Percentiles rank a stretch among this genome's conserved stretches.
These are phyloP conservation scores for Hordeum marinum DNA, from an alignment of 176 grass and related monocot genomes.

Conservation along the genomic window DNA sequence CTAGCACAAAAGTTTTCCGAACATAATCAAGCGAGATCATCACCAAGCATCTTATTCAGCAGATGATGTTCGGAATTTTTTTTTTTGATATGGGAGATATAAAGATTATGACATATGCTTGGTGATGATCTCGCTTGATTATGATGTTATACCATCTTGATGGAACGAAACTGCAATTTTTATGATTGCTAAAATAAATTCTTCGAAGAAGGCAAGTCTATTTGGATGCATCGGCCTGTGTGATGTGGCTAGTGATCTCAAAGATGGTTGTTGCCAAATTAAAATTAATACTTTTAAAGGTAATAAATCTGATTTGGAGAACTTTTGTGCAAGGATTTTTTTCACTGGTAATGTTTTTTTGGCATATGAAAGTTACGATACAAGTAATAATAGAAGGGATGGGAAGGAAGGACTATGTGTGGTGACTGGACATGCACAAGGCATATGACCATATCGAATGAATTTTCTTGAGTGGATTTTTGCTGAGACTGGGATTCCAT, in stretches of 20 bases:
- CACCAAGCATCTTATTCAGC: too few relatives aligned
- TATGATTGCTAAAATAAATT: neutral
- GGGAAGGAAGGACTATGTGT: neutral
- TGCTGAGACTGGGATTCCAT: neutral
- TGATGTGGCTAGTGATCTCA: neutral
- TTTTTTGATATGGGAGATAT: too few relatives aligned
- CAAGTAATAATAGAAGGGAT: neutral
- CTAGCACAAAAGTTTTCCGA: too few relatives aligned
- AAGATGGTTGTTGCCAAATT: neutral
- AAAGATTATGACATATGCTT: too few relatives aligned
- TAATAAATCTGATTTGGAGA: neutral
- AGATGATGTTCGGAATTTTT: too few relatives aligned
- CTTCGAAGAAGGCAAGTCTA: too few relatives aligned
- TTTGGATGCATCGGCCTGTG: too few relatives aligned
- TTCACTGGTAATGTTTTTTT: neutral
- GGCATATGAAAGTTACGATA: neutral
- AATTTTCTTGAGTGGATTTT: neutral
- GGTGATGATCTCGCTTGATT: too few relatives aligned
- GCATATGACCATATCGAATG: neutral
- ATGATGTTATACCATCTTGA: too few relatives aligned
- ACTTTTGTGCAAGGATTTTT: neutral
- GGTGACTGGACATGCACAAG: neutral
- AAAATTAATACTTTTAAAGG: neutral
- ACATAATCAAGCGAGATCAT: too few relatives aligned
- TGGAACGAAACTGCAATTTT: too few relatives aligned